Percentiles rank a stretch among this genome's conserved stretches.
Evolutionary conservation across 1,284 basidiomycete species (phyloP).

Genomic region (Pseudozyma pruni): DNA sequence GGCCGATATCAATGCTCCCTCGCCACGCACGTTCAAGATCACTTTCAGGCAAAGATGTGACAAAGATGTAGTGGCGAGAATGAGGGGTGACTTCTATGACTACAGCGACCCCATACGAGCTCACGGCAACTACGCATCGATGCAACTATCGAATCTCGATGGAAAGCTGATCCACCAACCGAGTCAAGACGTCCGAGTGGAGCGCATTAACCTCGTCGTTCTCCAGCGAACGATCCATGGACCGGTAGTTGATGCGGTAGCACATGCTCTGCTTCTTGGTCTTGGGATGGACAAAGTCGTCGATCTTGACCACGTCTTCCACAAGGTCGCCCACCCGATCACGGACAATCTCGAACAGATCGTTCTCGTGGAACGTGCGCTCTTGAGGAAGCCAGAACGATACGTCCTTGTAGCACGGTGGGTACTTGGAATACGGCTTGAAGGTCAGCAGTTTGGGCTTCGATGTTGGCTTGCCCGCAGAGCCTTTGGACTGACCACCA

Average conservation of each 20-base stretch:
- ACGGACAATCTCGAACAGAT: conserved; percentile 93
- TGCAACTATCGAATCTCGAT: conserved; percentile 51
- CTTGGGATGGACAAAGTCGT: conserved; percentile 91
- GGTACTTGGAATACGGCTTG: conserved; percentile 64
- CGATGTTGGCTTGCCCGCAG: neutral
- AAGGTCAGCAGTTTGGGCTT: conserved; percentile 61
- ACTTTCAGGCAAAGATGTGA: no score
- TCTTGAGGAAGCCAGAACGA: conserved; percentile 73
- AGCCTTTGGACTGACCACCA: conserved; percentile 17
- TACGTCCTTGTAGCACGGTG: conserved; percentile 67
- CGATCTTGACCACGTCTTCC: conserved; percentile 89
- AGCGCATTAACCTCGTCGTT: conserved; percentile 88
- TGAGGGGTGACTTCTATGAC: neutral
- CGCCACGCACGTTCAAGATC: neutral
- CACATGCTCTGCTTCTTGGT: conserved; percentile 82
- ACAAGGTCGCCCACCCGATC: conserved; percentile 91
- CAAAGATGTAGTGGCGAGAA: no score
- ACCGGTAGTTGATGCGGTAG: conserved; percentile 92
- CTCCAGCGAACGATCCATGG: conserved; percentile 92
- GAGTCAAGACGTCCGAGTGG: conserved; percentile 72
- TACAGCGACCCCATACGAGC: no score
- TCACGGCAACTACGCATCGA: neutral
- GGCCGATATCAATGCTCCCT: no score
- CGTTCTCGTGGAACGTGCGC: conserved; percentile 84
- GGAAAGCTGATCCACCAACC: conserved; percentile 69